Evolutionary conservation across 2,329 filamentous ascomycete genomes (phyloP).

Genomic region (Claviceps capensis): DNA sequence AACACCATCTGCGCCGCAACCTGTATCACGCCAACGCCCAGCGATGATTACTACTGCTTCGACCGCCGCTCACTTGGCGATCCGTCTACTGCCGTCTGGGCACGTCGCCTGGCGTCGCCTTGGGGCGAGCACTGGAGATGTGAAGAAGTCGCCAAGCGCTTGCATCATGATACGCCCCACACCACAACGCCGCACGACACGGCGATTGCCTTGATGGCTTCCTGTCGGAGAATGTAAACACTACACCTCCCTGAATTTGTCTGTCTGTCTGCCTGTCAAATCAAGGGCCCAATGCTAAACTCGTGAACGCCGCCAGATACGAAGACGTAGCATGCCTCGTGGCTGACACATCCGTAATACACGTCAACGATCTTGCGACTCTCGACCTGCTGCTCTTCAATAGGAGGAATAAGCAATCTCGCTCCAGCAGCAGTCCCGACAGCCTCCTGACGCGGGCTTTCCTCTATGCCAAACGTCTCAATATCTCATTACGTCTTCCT

Average conservation of each 20-base stretch:
- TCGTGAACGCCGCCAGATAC: neutral
- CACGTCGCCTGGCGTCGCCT: conserved; percentile 4
- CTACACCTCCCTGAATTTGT: neutral
- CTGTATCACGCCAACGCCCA: conserved; percentile 2
- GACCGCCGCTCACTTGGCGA: conserved; percentile 6
- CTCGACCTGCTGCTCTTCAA: conserved; percentile 2
- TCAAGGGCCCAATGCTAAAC: no score
- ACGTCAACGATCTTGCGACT: conserved; percentile 1
- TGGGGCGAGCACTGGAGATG: conserved; percentile 7
- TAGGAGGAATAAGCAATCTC: neutral
- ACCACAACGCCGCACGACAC: neutral
- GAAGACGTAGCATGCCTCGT: conserved; percentile 2
- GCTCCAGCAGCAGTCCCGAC: neutral
- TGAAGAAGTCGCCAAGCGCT: conserved; percentile 5
- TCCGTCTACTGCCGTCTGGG: conserved; percentile 5
- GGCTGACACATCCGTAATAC: conserved; percentile 1
- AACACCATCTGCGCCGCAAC: conserved; percentile 1
- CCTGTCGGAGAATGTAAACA: conserved; percentile 4
- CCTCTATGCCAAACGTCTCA: neutral
- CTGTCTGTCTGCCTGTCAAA: neutral
- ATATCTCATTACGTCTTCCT: conserved; percentile 1
- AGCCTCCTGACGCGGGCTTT: neutral
- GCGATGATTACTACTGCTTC: conserved; percentile 5
- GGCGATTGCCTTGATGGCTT: conserved; percentile 2
- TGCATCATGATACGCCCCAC: neutral